phyloP scores from a whole-genome alignment of 768 basidiomycete genomes.

The Cyclocybe aegerita region DNA sequence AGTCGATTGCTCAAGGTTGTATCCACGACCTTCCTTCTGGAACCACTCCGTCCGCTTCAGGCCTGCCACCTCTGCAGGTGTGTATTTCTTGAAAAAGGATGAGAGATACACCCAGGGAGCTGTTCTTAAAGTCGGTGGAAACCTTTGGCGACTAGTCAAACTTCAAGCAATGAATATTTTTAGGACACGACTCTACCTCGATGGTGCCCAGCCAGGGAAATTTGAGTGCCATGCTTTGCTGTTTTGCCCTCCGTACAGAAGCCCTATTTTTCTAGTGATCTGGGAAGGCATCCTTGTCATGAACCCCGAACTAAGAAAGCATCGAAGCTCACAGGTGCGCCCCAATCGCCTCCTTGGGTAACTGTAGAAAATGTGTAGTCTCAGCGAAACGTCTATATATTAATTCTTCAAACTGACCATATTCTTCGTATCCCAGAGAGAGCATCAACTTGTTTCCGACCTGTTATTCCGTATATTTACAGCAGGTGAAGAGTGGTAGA shows the following conservation, averaged over 20 bases:
- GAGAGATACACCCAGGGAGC: slow-evolving; percentile 22
- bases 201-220: slow-evolving; percentile 33
- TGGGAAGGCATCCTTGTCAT: slow-evolving; percentile 5
- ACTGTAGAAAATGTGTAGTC: slow-evolving; percentile 22
- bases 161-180: background rate
- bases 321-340: slow-evolving; percentile 25
- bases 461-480: too few relatives aligned
- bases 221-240: slow-evolving; percentile 55
- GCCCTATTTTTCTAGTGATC: slow-evolving; percentile 25
- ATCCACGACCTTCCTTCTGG: slow-evolving; percentile 31
- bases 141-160: background rate
- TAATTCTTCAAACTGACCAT: slow-evolving; percentile 30
- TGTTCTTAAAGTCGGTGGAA: slow-evolving; percentile 17
- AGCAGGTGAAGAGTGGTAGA: too few relatives aligned
- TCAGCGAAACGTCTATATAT: background rate
- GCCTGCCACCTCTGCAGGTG: slow-evolving; percentile 32
- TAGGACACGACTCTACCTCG: slow-evolving; percentile 5
- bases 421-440: slow-evolving; percentile 32
- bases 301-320: background rate
- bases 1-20: slow-evolving; percentile 39
- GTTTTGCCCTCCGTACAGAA: slow-evolving; percentile 31
- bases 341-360: slow-evolving; percentile 53
- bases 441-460: too few relatives aligned
- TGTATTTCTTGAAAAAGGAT: slow-evolving; percentile 25
- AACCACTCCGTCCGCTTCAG: slow-evolving; percentile 30